Conservation (phyloP, 2,329 filamentous ascomycete species). For the Sporothrix humicola region DNA sequence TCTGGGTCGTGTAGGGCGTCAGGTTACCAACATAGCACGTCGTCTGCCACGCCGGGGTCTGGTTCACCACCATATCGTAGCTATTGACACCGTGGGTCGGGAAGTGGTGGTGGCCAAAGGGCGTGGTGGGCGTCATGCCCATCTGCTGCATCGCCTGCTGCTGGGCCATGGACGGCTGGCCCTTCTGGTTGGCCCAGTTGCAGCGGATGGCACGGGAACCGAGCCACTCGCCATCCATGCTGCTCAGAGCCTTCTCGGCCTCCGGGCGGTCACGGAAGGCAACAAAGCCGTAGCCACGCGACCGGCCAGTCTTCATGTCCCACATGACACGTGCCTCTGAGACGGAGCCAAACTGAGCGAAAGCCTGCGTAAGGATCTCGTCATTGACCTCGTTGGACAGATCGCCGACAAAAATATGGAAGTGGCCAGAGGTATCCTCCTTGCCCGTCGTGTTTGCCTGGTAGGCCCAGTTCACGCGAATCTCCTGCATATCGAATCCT, state of each 20-base stretch:
- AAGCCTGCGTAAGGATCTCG: constrained; percentile 89
- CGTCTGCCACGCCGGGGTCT: constrained; percentile 97
- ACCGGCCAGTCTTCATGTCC: constrained; percentile 99
- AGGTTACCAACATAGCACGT: constrained; percentile 98
- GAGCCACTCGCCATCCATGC: constrained; percentile 99
- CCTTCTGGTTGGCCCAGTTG: constrained; percentile 99
- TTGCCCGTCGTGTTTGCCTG: constrained; percentile 94
- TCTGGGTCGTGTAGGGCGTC: constrained; percentile 93
- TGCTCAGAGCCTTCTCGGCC: constrained; percentile 93
- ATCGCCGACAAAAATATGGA: constrained; percentile 98
- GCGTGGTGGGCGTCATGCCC: constrained; percentile 97
- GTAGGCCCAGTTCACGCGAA: constrained; percentile 99
- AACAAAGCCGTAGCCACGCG: constrained; percentile 96
- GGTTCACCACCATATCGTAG: constrained; percentile 94
- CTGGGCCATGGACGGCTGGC: constrained; percentile 97
- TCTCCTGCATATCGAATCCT: constrained; percentile 68
- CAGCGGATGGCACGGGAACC: constrained; percentile 97
- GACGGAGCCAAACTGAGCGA: constrained; percentile 92
- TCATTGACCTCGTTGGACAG: constrained; percentile 99
- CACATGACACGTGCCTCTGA: constrained; percentile 99
- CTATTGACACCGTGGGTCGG: constrained; percentile 95
- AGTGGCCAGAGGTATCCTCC: constrained; percentile 97
- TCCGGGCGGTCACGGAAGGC: constrained; percentile 93
- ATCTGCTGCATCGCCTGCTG: constrained; percentile 96
- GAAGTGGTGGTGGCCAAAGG: constrained; percentile 97